Evolutionary conservation across 129 eudicot genomes (phyloP), one percentile per base, ranked within the genome.

Genomic region (Artemisia annua): DNA sequence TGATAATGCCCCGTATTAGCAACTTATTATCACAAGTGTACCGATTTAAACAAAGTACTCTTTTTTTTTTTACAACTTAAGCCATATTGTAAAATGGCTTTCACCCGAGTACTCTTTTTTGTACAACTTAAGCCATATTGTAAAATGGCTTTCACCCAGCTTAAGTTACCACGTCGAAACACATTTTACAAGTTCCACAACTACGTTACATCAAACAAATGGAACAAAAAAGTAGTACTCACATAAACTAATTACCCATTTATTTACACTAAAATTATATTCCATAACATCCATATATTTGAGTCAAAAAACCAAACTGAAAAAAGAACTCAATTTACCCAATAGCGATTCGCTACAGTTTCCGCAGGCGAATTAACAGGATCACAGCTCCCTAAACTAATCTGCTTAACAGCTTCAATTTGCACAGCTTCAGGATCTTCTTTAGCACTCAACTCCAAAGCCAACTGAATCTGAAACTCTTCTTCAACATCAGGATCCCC

Each of bases 401-500:
- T 94, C 85, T 90, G 96, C 83, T 94, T 90, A 70, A 90, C 99
- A 66, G 97, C 97, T 77, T 94, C 99, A 75, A 94, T 94, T 75
- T 94, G 96, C 43, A 85, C 91, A 11, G 99, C 99, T 78, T 90
- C 99, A 46, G 99, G 99, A 75, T 94, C 99, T 81, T 94, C 99
- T 72, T 75, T 90, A 18, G 94, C 97, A 85, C 99, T 94, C 85
- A 94, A 75, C 80, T 86, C 97, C 78, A 94, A 78, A 79, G 99
- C 99, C 85, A 94, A 78, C 52, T 94, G 93, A 69, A 94, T 81
- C 57, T 94, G 99, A 83, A 86, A 86, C 79, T 90, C 97, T 79
- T 90, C 99, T 67, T 93, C 97, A 20, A 79, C 63, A 52, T 83
- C 87, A 13, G 88, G 86, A 79, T 87, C n/a, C n/a, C n/a, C 95